Base-by-base conservation (phyloP, 164 flowering plant species). In the Magnolia officinalis region DNA sequence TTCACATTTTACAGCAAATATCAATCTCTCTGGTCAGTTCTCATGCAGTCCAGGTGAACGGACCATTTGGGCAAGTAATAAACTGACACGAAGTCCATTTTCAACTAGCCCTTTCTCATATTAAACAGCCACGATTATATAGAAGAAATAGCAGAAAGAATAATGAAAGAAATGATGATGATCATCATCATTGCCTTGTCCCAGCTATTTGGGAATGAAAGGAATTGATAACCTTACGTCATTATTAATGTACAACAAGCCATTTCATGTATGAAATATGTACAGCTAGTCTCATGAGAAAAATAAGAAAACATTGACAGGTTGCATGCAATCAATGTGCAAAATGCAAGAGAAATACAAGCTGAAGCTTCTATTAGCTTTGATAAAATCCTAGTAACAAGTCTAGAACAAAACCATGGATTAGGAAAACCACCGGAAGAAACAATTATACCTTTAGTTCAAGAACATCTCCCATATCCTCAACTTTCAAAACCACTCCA, bases 401-500 rank as follows among this genome's bases (percentile, higher is more conserved):
- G 45, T 37, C 45, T 29, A 65, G 29, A 65, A 23, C 45, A 37
- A 37, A 37, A 37, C 45, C 45, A 37, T 37, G 45, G 45, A 37
- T 3, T 37, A 37, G 45, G 45, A 37, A 37, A 37, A 37, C 45
- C 45, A 37, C 45, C 19, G 6, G 6, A 68, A 31, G 50, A 50
- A 20, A 49, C 18, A 26, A 70, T 31, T 69, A n/a, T 81, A 94
- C 98, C 94, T 93, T 95, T 72, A 95, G 83, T 77, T 86, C 85
- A 77, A 93, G 77, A 76, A 95, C 81, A 76, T 89, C 84, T 65
- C 73, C 82, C 2, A 82, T 81, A 81, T 90, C 92, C 72, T 92
- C 90, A 73, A 85, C 87, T 86, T 90, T 91, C 64, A 95, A 81
- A 78, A 93, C 90, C 55, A 95, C 88, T 76, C 98, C 97, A 73